Base-by-base conservation (phyloP, 306 rosid genomes). In the Prunus padus region DNA sequence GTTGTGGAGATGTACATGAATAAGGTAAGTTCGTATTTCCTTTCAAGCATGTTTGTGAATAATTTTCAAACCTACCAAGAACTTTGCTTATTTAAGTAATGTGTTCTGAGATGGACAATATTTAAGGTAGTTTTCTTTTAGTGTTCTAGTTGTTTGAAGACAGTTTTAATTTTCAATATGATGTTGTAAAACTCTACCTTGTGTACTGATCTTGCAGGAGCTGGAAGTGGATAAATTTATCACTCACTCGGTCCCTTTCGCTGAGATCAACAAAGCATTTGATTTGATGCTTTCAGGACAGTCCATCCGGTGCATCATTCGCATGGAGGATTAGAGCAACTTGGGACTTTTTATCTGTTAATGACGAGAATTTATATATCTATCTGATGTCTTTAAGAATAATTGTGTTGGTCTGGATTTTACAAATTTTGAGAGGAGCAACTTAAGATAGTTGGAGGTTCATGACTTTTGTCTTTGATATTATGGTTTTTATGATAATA, bases 1-100 rank as follows among this genome's bases (percentile, higher is more conserved):
- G 91, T 89, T 26, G 98, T 93, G 42, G 97, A 93, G 26, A 75
- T 62, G 88, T 91, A 91, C 90, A 81, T 93, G 92, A 87, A 56
- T 22, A 80, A 86, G 87, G 89, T 83, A 79, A 22, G 28, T 50
- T 22, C 73, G 0, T 11, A 14, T 25, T n/a, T 28, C 5, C 0
- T 50, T 11, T 42, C 2, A n/a, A 2, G 13, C n/a, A 47, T 45
- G 68, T 23, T 15, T 4, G 20, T 54, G 49, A 33, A 20, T 1
- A 1, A 2, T n/a, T 13, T 1, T n/a, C 42, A 0, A 37, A 37
- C 42, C 33, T 37, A 37, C 42, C 9, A 37, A 37, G 42, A 1
- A 37, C 8, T 37, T 37, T 37, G 42, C 42, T 5, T 37, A 37
- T 37, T 6, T 37, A 6, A 6, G 0, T 37, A 6, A 6, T 37